phyloP scores from a whole-genome alignment of 345 rosid genomes.

The Citrus reticulata region DNA sequence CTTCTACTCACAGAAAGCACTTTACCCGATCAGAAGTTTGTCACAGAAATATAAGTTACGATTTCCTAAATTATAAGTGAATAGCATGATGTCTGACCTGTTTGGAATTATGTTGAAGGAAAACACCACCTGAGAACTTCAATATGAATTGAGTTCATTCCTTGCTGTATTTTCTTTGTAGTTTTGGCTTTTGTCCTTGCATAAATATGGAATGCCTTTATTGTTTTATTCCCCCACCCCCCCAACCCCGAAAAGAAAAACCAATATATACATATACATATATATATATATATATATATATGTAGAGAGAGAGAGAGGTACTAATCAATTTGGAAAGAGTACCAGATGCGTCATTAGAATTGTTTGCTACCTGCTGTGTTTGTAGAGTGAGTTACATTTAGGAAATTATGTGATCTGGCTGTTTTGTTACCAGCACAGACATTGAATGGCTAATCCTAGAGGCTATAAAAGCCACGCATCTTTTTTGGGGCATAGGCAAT shows the following conservation, averaged over 20 bases:
- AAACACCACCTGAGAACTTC: not conserved
- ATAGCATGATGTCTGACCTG: not conserved
- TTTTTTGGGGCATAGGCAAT: not conserved
- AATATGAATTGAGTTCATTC: not conserved
- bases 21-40: not conserved
- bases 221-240: too few species aligned
- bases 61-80: not conserved
- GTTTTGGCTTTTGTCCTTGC: not conserved
- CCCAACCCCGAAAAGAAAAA: too few species aligned
- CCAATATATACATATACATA: too few species aligned
- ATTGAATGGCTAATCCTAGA: too few species aligned
- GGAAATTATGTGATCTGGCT: not conserved
- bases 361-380: not conserved
- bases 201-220: not conserved
- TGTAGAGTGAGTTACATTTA: not conserved
- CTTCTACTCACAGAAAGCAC: not conserved
- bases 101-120: not conserved
- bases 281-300: too few species aligned
- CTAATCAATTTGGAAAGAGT: too few species aligned
- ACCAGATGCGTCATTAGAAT: not conserved
- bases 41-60: not conserved
- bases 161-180: not conserved
- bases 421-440: not conserved
- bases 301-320: too few species aligned
- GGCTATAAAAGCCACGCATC: not conserved